Evolutionary conservation across 192 early-diverging fungal genomes (phyloP).

Genomic region (Anaeromyces robustus): DNA sequence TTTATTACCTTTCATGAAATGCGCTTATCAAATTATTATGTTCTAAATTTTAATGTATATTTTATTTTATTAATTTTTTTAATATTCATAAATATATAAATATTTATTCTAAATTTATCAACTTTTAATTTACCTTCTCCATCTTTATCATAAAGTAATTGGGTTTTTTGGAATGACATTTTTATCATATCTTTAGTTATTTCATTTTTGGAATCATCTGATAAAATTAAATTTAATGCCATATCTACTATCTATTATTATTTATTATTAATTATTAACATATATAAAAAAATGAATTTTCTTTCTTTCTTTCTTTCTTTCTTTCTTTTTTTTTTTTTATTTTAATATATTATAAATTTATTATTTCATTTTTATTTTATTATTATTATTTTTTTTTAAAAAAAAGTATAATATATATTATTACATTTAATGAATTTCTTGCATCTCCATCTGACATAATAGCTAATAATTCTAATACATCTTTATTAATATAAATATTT

Average conservation of each 20-base stretch:
- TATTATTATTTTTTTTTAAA: neutral
- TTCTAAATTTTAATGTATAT: constrained; percentile 12
- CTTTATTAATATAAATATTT: constrained; percentile 10
- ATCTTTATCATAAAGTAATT: constrained; percentile 61
- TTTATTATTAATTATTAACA: neutral
- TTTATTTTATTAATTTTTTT: no score
- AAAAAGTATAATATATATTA: constrained; percentile 14
- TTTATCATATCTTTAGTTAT: constrained; percentile 35
- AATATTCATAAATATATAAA: no score
- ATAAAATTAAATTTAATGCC: constrained; percentile 8
- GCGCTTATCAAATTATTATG: constrained; percentile 86
- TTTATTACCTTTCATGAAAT: constrained; percentile 42
- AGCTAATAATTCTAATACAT: constrained; percentile 34
- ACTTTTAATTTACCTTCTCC: constrained; percentile 30
- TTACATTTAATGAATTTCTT: constrained; percentile 44
- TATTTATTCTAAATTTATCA: no score
- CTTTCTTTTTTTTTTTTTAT: constrained; percentile 12
- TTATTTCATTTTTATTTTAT: constrained; percentile 14
- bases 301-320: no score
- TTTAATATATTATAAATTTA: neutral
- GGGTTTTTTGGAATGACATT: constrained; percentile 59
- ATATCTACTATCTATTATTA: constrained; percentile 7
- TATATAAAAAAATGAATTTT: no score
- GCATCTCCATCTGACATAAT: constrained; percentile 67
- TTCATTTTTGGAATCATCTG: constrained; percentile 5